phyloP scores from a whole-genome alignment of 441 rosid genomes.

The Brassica hybrid region DNA sequence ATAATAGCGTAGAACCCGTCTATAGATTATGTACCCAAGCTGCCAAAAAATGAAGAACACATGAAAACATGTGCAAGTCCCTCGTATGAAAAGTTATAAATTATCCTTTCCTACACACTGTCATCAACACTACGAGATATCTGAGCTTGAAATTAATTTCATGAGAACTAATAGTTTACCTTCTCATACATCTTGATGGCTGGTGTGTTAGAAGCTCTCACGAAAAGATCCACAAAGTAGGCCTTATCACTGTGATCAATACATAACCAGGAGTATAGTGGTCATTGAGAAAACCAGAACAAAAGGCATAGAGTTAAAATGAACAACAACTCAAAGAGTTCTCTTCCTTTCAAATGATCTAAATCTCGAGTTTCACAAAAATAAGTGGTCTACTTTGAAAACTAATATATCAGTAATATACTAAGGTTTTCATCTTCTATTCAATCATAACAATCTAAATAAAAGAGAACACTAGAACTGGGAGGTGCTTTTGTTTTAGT shows the following conservation, averaged over 20 bases:
- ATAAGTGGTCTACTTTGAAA: background rate
- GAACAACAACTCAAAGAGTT: background rate
- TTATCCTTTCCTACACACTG: background rate
- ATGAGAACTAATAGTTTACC: slow-evolving; percentile 50
- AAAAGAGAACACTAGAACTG: background rate
- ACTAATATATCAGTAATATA: background rate
- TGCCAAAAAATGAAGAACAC: slow-evolving; percentile 30
- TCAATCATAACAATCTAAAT: background rate
- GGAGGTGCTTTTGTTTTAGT: slow-evolving; percentile 8
- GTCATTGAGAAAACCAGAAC: slow-evolving; percentile 7
- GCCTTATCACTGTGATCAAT: slow-evolving; percentile 72
- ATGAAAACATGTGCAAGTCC: no score
- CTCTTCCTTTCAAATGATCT: background rate
- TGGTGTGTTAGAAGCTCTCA: slow-evolving; percentile 93
- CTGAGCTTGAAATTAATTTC: background rate
- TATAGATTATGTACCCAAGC: slow-evolving; percentile 89
- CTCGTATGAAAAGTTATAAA: background rate
- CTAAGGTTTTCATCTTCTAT: background rate
- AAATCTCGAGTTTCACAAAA: background rate
- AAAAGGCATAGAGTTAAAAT: no score
- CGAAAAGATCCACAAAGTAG: slow-evolving; percentile 93
- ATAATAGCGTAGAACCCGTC: slow-evolving; percentile 92
- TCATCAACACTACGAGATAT: no score
- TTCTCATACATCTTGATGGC: slow-evolving; percentile 99
- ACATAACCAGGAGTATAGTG: background rate